These are phyloP conservation scores for Saccharomycopsis malanga DNA, from an alignment of 805 yeast species.

Conservation along the genomic window DNA sequence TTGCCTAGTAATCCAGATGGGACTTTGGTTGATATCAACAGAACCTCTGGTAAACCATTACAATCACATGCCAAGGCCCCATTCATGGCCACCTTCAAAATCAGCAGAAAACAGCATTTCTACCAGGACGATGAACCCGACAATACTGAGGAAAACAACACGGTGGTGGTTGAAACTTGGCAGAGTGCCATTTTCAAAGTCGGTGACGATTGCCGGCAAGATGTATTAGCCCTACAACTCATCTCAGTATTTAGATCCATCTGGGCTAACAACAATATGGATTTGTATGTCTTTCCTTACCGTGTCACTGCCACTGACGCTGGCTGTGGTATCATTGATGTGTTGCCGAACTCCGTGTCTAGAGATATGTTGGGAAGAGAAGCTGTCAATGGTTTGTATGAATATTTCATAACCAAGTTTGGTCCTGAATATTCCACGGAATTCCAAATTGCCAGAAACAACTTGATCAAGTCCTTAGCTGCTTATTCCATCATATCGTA, in stretches of 20 bases:
- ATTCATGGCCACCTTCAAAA: slow-evolving; percentile 91
- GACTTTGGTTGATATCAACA: slow-evolving; percentile 79
- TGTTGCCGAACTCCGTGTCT: slow-evolving; percentile 87
- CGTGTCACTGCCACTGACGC: slow-evolving; percentile 98
- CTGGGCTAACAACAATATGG: slow-evolving; percentile 83
- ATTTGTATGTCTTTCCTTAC: slow-evolving; percentile 85
- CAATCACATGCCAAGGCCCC: slow-evolving; percentile 99
- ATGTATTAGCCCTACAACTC: slow-evolving; percentile 86
- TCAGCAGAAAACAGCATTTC: slow-evolving; percentile 48
- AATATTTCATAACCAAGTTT: slow-evolving; percentile 83
- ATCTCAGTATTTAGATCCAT: slow-evolving; percentile 87
- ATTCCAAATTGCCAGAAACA: slow-evolving; percentile 86
- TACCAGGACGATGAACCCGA: slow-evolving; percentile 28
- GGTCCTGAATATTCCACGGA: slow-evolving; percentile 91
- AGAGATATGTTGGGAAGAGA: slow-evolving; percentile 99
- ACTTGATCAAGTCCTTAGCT: slow-evolving; percentile 88
- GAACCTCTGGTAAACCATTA: slow-evolving; percentile 87
- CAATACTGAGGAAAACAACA: slow-evolving; percentile 26
- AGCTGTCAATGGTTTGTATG: slow-evolving; percentile 94
- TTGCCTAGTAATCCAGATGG: slow-evolving; percentile 97
- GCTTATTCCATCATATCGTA: slow-evolving; percentile 91
- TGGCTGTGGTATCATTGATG: slow-evolving; percentile 98
- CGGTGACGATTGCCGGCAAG: slow-evolving; percentile 99
- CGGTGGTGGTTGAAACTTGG: slow-evolving; percentile 55
- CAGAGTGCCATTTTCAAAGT: slow-evolving; percentile 97